Base-by-base conservation (phyloP, 176 grass and related monocot genomes). In the Tillandsia leiboldiana region DNA sequence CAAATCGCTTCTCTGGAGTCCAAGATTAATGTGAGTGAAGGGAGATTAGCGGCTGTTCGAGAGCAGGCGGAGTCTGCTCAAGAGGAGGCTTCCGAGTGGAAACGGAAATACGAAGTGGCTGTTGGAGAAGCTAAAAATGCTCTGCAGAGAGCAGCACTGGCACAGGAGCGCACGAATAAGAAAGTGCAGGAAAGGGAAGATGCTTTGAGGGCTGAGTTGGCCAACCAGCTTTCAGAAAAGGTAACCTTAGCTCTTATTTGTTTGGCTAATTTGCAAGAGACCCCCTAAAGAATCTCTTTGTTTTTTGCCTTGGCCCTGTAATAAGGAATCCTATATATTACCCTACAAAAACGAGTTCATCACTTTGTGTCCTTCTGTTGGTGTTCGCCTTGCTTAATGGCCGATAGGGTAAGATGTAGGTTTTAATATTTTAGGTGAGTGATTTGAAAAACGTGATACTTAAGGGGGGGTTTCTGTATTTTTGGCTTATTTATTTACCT, bases 81-180 rank as follows among this genome's bases (percentile, higher is more conserved):
- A 74, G 90, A 99, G 74, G 94, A 99, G 76, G 94, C 90, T 66
- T 90, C 82, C 48, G 94, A 93, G 72, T 99, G 94, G 94, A 99
- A 90, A 82, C 80, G 85, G 52, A 99, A 99, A 83, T 99, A 88
- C 8, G 89, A 93, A 71, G 73, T 84, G 71, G 90, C 90, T 71
- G 74, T 85, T 64, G 50, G 57, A 49, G 84, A 99, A 81, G 89
- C 90, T 63, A 99, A 99, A 81, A 73, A 77, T 72, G 82, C 84
- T 75, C 80, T 99, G 78, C 84, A 99, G 77, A 87, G 87, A 82
- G 94, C 94, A 20, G 90, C 94, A 70, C 80, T 88, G 23, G 94
- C 90, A 74, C 94, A 99, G 51, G 94, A 99, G 79, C 86, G 87
- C 63, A 93, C 87, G 62, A 93, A 87, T 77, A 90, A 80, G 84